Base-by-base conservation (phyloP, 106 monocot species). In the Hemerocallis citrina region DNA sequence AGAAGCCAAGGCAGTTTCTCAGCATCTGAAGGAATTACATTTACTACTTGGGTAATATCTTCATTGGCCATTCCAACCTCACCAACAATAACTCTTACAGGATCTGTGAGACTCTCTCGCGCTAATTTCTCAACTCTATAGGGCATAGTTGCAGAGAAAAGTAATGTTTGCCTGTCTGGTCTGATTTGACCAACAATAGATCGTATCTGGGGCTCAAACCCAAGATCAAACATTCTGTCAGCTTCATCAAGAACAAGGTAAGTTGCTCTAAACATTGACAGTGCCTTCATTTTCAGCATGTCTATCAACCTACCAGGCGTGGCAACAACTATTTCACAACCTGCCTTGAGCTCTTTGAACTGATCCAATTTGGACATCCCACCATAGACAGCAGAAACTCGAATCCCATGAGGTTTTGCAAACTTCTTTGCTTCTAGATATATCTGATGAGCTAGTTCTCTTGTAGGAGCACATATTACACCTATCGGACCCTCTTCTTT, bases 141-240 rank as follows among this genome's bases (percentile, higher is more conserved):
- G 15, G 96, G 96, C 91, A 98, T 92, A 22, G 96, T 98, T 17
- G 96, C 96, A 42, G 96, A 98, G 61, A 98, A 98, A 45, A 98
- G 79, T 13, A 92, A 55, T 43, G 96, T 98, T 64, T 98, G 96
- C 21, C 96, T 58, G 28, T 98, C 96, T 21, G 96, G 91, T 68
- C 96, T 81, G 50, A 92, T 85, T 58, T 98, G 91, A 36, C 91
- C 91, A 52, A 98, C 96, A 55, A 98, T 92, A 24, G 91, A 88
- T 57, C 84, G 58, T 52, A 98, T 74, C 49, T 98, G 96, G 37
- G 96, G 96, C 62, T 98, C 96, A 77, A 98, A 98, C 14, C 96
- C 96, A 46, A 98, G 75, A 84, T 98, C 96, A 78, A 98, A 98
- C 96, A 98, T 98, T 7, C 96, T 63, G 43, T 98, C 96, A 57